phyloP scores from a whole-genome alignment of 2,329 filamentous ascomycete species.

The Aspergillus sp. region DNA sequence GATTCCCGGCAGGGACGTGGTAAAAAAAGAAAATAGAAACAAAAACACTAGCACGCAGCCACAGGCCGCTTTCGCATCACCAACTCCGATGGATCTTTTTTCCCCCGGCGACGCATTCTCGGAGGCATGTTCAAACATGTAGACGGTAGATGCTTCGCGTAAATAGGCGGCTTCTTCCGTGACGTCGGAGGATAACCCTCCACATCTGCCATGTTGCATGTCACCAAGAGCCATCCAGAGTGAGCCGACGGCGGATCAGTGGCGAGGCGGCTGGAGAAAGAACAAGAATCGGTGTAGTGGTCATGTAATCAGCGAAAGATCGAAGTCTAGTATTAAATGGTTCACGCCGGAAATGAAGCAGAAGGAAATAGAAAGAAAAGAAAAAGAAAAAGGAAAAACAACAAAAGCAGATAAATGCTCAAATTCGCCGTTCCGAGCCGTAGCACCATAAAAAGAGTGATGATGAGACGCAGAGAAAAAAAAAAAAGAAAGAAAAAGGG shows the following conservation, averaged over 20 bases:
- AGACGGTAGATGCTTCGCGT: neutral
- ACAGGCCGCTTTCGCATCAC: neutral
- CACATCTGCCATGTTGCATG: too few species aligned
- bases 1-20: neutral
- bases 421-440: constrained; percentile 34
- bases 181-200: too few species aligned
- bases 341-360: constrained; percentile 17
- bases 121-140: neutral
- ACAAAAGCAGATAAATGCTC: constrained; percentile 14
- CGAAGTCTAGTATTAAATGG: constrained; percentile 23
- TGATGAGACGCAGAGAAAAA: constrained; percentile 20
- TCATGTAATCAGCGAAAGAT: constrained; percentile 17
- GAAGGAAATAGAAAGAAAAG: constrained; percentile 7
- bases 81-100: neutral
- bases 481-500: constrained; percentile 14
- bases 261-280: neutral
- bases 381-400: constrained; percentile 6
- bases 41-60: neutral
- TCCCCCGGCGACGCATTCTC: neutral
- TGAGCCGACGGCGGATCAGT: neutral
- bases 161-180: neutral
- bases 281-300: constrained; percentile 3
- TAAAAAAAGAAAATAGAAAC: neutral
- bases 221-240: too few species aligned
- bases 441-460: constrained; percentile 33